phyloP scores from a whole-genome alignment of 768 basidiomycete species.

The Daedaleopsis nitida region DNA sequence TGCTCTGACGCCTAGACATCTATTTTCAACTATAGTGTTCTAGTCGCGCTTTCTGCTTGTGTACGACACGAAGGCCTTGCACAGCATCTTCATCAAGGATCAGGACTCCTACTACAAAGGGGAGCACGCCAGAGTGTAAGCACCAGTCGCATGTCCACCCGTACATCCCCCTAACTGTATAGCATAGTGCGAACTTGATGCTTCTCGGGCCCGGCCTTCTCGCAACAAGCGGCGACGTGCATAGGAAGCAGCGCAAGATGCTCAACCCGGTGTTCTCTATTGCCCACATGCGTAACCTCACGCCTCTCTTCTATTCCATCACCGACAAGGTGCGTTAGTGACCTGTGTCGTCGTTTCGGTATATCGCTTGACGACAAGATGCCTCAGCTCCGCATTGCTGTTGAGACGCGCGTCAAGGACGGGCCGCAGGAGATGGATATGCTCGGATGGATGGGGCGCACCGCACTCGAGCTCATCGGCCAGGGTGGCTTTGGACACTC shows the following conservation, averaged over 20 bases:
- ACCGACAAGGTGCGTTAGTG: constrained; percentile 9
- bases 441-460: constrained; percentile 28
- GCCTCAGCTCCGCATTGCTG: constrained; percentile 14
- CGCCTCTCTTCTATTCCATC: constrained; percentile 24
- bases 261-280: constrained; percentile 27
- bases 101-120: constrained; percentile 18
- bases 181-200: background rate
- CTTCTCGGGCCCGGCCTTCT: constrained; percentile 21
- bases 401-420: constrained; percentile 5
- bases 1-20: background rate
- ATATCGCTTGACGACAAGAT: background rate
- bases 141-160: background rate
- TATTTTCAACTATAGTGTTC: background rate
- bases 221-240: constrained; percentile 17
- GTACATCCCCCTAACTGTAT: background rate
- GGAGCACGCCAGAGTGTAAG: background rate
- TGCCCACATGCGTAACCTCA: constrained; percentile 24
- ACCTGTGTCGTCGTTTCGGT: too few relatives aligned
- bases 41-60: constrained; percentile 11
- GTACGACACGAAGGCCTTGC: constrained; percentile 18
- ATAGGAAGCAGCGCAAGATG: constrained; percentile 26
- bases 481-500: constrained; percentile 48
- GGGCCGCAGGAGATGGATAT: constrained; percentile 24
- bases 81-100: constrained; percentile 23
- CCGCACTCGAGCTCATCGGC: constrained; percentile 41